Conservation (phyloP, 495 filamentous ascomycete species). For the Aspergillus bridgeri region DNA sequence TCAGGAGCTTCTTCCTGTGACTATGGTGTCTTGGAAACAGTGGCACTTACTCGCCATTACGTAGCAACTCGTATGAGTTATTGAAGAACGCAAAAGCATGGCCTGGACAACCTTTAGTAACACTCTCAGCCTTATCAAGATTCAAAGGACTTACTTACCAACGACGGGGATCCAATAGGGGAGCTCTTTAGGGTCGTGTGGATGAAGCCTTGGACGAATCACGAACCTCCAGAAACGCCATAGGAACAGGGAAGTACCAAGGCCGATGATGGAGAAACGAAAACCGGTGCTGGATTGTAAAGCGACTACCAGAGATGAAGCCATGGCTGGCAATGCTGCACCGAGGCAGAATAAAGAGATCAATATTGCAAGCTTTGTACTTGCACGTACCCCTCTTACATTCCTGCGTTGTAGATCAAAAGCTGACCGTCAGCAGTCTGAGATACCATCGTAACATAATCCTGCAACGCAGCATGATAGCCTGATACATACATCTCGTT, state of each 20-base stretch:
- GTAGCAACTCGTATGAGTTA: neutral
- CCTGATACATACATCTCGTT: too few relatives aligned
- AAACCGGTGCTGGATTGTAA: neutral
- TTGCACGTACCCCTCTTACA: neutral
- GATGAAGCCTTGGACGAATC: neutral
- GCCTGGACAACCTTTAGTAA: neutral
- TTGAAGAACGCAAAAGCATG: neutral
- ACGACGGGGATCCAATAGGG: conserved; percentile 1
- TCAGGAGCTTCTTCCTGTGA: neutral
- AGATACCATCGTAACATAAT: neutral
- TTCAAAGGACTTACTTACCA: neutral
- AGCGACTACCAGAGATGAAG: neutral
- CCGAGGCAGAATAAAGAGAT: neutral
- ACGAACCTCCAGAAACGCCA: conserved; percentile 1
- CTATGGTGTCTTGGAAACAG: neutral
- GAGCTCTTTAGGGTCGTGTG: neutral
- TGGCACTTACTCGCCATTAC: neutral
- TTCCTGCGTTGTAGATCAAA: neutral
- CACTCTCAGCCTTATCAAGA: neutral
- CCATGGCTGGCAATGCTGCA: neutral
- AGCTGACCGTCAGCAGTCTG: neutral
- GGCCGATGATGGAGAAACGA: neutral
- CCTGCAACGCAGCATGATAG: too few relatives aligned
- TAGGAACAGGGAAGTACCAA: neutral
- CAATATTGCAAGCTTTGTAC: neutral